Evolutionary conservation across 352 stramenopile species (phyloP).

Genomic region (Phytopythium vexans): DNA sequence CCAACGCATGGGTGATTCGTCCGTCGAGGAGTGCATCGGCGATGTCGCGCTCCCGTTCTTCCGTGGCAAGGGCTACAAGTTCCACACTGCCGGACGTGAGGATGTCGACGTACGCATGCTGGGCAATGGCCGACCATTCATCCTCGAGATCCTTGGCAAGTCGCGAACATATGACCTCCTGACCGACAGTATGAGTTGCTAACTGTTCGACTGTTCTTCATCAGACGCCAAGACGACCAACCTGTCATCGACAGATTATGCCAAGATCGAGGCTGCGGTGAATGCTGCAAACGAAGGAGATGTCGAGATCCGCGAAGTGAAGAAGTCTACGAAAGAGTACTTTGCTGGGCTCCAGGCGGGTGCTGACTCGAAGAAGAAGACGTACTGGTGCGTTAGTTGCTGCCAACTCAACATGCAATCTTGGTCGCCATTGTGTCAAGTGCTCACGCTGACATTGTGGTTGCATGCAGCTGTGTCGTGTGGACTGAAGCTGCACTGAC

Average conservation of each 20-base stretch:
- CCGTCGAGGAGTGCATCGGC: slow-evolving; percentile 88
- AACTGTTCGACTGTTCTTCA: slow-evolving; percentile 5
- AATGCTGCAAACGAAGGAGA: slow-evolving; percentile 68
- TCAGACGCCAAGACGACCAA: slow-evolving; percentile 76
- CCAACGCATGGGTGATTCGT: slow-evolving; percentile 80
- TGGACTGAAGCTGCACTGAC: slow-evolving; percentile 68
- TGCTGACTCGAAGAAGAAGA: slow-evolving; percentile 87
- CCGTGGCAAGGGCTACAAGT: slow-evolving; percentile 85
- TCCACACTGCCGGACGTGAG: slow-evolving; percentile 95
- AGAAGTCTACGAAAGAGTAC: slow-evolving; percentile 72
- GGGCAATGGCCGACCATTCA: slow-evolving; percentile 91
- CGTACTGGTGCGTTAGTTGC: slow-evolving; percentile 60
- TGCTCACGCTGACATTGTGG: neutral
- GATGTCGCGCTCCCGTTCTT: slow-evolving; percentile 69
- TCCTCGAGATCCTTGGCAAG: slow-evolving; percentile 76
- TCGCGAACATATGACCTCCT: slow-evolving; percentile 5
- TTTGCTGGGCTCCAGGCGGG: slow-evolving; percentile 74
- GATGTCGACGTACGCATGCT: slow-evolving; percentile 98
- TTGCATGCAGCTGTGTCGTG: slow-evolving; percentile 59
- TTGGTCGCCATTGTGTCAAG: neutral
- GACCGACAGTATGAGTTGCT: slow-evolving; percentile 2
- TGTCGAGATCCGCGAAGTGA: slow-evolving; percentile 85
- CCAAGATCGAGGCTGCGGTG: slow-evolving; percentile 51
- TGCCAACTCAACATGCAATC: neutral
- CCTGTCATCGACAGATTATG: slow-evolving; percentile 45